phyloP scores from a whole-genome alignment of 768 basidiomycete species.

The Candolleomyces eurysporus region DNA sequence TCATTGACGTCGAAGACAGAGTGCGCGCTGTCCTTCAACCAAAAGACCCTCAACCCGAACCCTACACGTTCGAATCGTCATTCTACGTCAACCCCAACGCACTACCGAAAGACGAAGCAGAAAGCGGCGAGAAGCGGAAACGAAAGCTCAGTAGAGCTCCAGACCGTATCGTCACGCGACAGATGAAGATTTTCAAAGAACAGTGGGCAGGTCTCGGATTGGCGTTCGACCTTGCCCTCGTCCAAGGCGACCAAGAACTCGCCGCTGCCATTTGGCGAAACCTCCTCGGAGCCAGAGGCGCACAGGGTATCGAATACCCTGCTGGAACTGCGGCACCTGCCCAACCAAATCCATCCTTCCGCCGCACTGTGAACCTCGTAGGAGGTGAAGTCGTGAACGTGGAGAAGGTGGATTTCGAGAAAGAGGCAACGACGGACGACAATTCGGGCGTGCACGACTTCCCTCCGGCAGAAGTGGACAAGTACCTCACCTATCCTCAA shows the following conservation, averaged over 20 bases:
- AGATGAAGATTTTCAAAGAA: constrained; percentile 91
- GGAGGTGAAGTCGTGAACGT: constrained; percentile 64
- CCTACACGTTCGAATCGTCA: constrained; percentile 44
- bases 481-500: constrained; percentile 72
- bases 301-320: constrained; percentile 59
- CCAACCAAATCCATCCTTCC: constrained; percentile 9
- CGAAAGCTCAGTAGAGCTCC: constrained; percentile 46
- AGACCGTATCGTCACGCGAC: constrained; percentile 75
- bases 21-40: constrained; percentile 79
- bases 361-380: constrained; percentile 68
- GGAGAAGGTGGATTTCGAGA: constrained; percentile 52
- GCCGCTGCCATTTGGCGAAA: constrained; percentile 92
- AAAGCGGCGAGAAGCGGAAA: no score
- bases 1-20: constrained; percentile 89
- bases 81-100: constrained; percentile 51
- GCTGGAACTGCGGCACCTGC: constrained; percentile 13
- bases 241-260: constrained; percentile 76
- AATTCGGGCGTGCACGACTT: constrained; percentile 74
- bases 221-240: constrained; percentile 75
- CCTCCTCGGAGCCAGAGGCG: constrained; percentile 81
- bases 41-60: constrained; percentile 32
- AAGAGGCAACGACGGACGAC: constrained; percentile 63
- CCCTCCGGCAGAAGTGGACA: constrained; percentile 52
- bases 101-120: constrained; percentile 5
- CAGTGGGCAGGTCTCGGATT: constrained; percentile 86